Conservation (phyloP, 768 basidiomycete species). For the Pilatotrama ljubarskyi region DNA sequence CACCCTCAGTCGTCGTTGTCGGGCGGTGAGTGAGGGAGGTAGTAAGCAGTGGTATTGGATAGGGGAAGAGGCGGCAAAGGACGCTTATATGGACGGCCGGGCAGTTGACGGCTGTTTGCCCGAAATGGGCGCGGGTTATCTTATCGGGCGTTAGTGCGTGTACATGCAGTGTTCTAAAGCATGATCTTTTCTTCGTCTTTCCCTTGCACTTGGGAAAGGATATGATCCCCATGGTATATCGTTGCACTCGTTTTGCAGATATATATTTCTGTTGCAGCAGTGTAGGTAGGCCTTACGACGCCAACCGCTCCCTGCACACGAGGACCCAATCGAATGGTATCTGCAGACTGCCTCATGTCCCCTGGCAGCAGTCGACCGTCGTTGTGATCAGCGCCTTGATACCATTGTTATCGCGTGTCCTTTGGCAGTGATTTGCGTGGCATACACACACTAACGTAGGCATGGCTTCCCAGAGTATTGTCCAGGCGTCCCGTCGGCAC, state of each 20-base stretch:
- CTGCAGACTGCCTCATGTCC: background rate
- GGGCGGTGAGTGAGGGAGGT: background rate
- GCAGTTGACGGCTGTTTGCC: slow-evolving; percentile 22
- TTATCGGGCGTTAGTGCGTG: slow-evolving; percentile 5
- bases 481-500: background rate
- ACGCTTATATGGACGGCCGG: slow-evolving; percentile 26
- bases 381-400: slow-evolving; percentile 1
- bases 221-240: too few relatives aligned
- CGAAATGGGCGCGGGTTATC: slow-evolving; percentile 14
- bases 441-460: background rate
- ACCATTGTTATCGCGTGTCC: background rate
- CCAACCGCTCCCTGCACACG: too few relatives aligned
- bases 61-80: slow-evolving; percentile 18
- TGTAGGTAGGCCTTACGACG: too few relatives aligned
- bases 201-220: background rate
- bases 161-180: background rate
- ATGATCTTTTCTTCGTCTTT: background rate
- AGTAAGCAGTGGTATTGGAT: background rate
- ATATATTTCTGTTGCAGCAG: too few relatives aligned
- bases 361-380: background rate
- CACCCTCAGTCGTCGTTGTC: background rate
- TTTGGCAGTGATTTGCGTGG: slow-evolving; percentile 3
- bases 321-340: background rate
- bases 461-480: background rate
- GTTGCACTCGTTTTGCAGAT: too few relatives aligned